Base-by-base conservation (phyloP, 345 rosid genomes). In the Euphorbia lathyris region DNA sequence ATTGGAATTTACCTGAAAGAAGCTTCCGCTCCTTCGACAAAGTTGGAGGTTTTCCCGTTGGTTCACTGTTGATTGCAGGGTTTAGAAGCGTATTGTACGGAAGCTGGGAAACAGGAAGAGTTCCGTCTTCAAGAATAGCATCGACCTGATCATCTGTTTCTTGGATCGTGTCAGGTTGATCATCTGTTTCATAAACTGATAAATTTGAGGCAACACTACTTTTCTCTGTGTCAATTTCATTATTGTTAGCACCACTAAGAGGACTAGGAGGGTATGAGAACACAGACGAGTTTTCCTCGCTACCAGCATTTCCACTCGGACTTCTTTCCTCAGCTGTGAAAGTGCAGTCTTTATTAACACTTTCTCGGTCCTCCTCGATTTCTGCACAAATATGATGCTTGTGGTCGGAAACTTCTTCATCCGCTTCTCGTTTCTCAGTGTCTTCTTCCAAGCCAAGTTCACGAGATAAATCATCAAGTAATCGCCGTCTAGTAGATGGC, bases 1-100 rank as follows among this genome's bases (percentile, higher is more conserved):
- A 95, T 68, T 85, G 99, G 79, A 95, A 84, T 69, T 88, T 95
- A 65, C 99, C 88, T 0, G 83, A 83, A 73, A 76, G 81, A 68
- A 66, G 80, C 75, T 80, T 86, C 69, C 80, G 82, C 76, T 87
- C 96, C 84, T 83, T 86, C 3, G 20, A 32, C 42, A 25, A 64
- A 57, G 78, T 71, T 70, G 38, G 66, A 10, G 73, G 36, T 62
- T 76, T 83, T 64, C 70, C 92, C 20, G 73, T 11, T 2, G 73
- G 48, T 38, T 82, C 77, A 7, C 70, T 70, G 52, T 72, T 71
- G 51, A 60, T 55, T 71, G 40, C 83, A 74, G 74, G 56, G 78
- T 67, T 76, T 36, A 36, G 53, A 81, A 79, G 66, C 58, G 67
- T 61, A 26, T 73, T 75, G 69, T 63, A 80, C 17, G 88, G 85